Base-by-base conservation (phyloP, 768 basidiomycete genomes). In the Sarcodon sp. region DNA sequence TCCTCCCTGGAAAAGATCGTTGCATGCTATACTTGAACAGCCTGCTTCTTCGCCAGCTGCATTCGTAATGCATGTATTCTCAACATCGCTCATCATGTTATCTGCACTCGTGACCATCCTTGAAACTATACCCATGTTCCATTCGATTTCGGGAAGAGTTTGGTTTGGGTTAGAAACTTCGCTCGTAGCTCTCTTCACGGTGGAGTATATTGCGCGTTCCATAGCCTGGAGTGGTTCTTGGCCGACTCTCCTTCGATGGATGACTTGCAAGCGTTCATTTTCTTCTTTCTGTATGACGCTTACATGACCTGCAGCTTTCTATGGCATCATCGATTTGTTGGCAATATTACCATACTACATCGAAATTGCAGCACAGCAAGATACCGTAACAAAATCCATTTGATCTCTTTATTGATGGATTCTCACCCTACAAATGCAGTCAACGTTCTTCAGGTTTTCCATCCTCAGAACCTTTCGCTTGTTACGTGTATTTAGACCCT, bases 101-200 rank as follows among this genome's bases (percentile, higher is more conserved):
- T 85, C 83, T 1, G 87, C 87, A 1, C 53, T 85, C 35, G 76
- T 89, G 27, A 89, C 87, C 0, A 70, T 87, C 4, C 65, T 89
- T 21, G 87, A 89, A 61, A 89, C 87, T 0, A 79, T 89, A 1
- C 87, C 84, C 0, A 72, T 76, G 1, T 80, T 88, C 53, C 85
- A 85, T 58, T 72, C 74, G 8, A 77, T 81, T 3, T 75, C 79
- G 3, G 77, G 74, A 11, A 69, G 79, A 35, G 68, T 83, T 6
- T 89, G 91, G 79, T 94, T 94, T 52, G 91, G 91, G 1, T 59
- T 90, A 16, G 91, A 93, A 66, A 90, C 89, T 13, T 80, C 74
- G 46, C 63, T 93, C 8, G 90, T 93, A 21, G 77, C 81, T 44
- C 61, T 92, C 3, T 94, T 93, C 62, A 92, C 91, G 0, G 70